phyloP scores from a whole-genome alignment of 495 filamentous ascomycete species.

The Penicillium soppii region DNA sequence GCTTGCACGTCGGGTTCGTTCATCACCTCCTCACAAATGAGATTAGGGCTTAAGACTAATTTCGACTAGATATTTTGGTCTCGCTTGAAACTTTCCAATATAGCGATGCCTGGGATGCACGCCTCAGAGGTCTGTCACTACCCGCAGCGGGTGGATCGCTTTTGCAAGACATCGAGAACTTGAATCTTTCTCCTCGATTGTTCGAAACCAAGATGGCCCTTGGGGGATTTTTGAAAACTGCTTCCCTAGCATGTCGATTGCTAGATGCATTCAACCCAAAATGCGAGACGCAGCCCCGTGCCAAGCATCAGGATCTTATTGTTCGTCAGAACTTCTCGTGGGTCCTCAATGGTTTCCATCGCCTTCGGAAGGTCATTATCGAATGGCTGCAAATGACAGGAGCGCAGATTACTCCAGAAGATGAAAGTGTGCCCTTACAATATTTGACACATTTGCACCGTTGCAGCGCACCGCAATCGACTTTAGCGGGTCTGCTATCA shows the following conservation, averaged over 20 bases:
- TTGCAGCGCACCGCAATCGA: constrained; percentile 14
- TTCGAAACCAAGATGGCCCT: constrained; percentile 24
- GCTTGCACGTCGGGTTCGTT: constrained; percentile 38
- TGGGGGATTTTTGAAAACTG: constrained; percentile 24
- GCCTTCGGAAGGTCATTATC: constrained; percentile 33
- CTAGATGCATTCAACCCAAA: constrained; percentile 31
- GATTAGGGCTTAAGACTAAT: constrained; percentile 18
- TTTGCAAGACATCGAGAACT: constrained; percentile 31
- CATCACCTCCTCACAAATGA: neutral
- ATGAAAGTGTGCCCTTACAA: constrained; percentile 20
- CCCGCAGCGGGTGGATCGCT: constrained; percentile 30
- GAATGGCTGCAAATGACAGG: constrained; percentile 24
- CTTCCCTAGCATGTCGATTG: constrained; percentile 24
- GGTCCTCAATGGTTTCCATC: constrained; percentile 37
- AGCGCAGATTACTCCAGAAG: constrained; percentile 12
- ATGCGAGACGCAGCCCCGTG: neutral
- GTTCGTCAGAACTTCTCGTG: constrained; percentile 36
- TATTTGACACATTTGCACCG: constrained; percentile 23
- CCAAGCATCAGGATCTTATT: constrained; percentile 12
- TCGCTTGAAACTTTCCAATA: constrained; percentile 27
- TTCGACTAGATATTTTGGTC: constrained; percentile 34
- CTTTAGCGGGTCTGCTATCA: constrained; percentile 14
- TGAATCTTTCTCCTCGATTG: constrained; percentile 30
- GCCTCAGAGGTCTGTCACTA: constrained; percentile 18
- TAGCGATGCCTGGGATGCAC: constrained; percentile 2